phyloP scores from a whole-genome alignment of 495 filamentous ascomycete species.

The Podospora conica region DNA sequence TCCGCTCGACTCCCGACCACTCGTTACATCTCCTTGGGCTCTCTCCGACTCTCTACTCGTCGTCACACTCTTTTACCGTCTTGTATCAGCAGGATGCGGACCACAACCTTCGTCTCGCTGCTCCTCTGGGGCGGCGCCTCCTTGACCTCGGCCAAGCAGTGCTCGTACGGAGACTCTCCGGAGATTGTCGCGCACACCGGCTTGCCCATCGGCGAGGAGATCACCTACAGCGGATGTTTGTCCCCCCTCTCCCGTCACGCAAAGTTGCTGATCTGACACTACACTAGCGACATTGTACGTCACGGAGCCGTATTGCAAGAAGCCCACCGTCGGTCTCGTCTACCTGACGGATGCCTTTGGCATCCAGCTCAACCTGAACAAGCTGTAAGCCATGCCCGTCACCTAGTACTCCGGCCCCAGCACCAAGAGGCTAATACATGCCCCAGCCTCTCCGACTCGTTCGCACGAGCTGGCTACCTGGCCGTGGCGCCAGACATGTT shows the following conservation, averaged over 20 bases:
- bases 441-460: constrained; percentile 56
- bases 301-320: constrained; percentile 31
- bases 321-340: constrained; percentile 39
- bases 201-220: constrained; percentile 23
- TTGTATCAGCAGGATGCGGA: background rate
- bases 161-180: constrained; percentile 9
- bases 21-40: background rate
- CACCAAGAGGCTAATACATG: background rate
- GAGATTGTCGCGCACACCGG: constrained; percentile 28
- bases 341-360: constrained; percentile 56
- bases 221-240: constrained; percentile 21
- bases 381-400: constrained; percentile 46
- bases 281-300: constrained; percentile 30
- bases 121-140: constrained; percentile 3
- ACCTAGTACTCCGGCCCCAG: background rate
- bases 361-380: constrained; percentile 52
- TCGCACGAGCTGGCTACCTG: constrained; percentile 64
- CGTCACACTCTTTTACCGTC: background rate
- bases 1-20: background rate
- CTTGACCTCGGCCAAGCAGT: constrained; percentile 2
- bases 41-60: too few relatives aligned
- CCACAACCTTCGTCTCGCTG: background rate
- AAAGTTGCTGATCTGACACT: constrained; percentile 2
- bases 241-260: background rate
- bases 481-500: constrained; percentile 71